Conservation (phyloP, 2,329 filamentous ascomycete species). For the Camptophora hylomeconis region DNA sequence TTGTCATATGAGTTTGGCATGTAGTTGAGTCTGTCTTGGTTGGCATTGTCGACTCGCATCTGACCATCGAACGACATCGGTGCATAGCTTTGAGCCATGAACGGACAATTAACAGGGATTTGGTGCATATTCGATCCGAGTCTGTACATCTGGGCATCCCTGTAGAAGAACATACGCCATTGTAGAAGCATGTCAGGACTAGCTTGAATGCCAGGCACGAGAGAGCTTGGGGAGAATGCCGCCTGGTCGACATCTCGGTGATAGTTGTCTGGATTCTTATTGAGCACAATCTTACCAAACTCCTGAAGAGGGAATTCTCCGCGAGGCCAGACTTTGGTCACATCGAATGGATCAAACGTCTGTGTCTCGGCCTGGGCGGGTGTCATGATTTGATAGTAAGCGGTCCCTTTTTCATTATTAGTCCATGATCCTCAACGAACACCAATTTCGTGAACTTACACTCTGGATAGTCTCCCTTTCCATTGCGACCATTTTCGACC, state of each 20-base stretch:
- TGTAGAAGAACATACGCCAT: constrained; percentile 38
- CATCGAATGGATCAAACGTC: constrained; percentile 39
- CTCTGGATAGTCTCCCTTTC: constrained; percentile 8
- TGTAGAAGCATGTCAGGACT: constrained; percentile 36
- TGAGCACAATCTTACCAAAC: constrained; percentile 38
- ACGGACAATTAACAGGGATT: constrained; percentile 32
- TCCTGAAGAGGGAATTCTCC: constrained; percentile 32
- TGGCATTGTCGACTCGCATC: constrained; percentile 36
- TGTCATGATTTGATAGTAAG: constrained; percentile 33
- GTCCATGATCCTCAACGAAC: not conserved
- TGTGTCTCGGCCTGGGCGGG: constrained; percentile 33
- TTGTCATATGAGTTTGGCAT: constrained; percentile 35
- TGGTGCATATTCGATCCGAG: constrained; percentile 39
- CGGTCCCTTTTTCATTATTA: constrained; percentile 25
- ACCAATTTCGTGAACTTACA: constrained; percentile 1
- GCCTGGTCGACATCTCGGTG: constrained; percentile 39
- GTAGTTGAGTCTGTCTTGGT: constrained; percentile 37
- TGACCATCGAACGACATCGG: constrained; percentile 38
- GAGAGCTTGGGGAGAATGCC: constrained; percentile 38
- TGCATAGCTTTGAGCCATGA: constrained; percentile 35
- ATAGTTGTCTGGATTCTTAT: constrained; percentile 42
- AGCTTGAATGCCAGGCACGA: constrained; percentile 39
- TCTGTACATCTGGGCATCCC: constrained; percentile 39
- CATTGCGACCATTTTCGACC: constrained; percentile 29
- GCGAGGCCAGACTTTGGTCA: constrained; percentile 41